Evolutionary conservation across 495 filamentous ascomycete genomes (phyloP), one percentile per base, ranked within the genome.

Genomic region (Poronia punctata): DNA sequence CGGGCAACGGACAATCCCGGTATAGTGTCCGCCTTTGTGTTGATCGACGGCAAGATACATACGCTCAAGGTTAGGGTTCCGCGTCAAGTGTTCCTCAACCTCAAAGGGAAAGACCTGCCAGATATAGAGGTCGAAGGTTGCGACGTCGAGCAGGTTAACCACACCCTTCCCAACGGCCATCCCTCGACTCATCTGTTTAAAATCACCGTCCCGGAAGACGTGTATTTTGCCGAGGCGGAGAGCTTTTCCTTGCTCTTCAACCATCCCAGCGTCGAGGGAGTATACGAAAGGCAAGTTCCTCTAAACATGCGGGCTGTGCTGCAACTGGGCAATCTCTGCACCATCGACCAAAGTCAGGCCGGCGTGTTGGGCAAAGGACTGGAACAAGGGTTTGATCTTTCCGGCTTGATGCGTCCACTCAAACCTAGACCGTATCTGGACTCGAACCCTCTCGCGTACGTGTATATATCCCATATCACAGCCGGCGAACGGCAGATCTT

Each of bases 81-180:
- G 1, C 78, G 93, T 17, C 82, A 88, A 50, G 69, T 99, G 17
- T 99, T 88, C 58, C 71, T 99, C 31, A 97, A 99, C 53, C 61
- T 97, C 37, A 93, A 88, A 58, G 76, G 79, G 31, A 80, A 83
- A 31, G 85, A 93, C 16, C 65, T 97, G 17, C 92, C 93, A 0
- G 84, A 94, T 48, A 82, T 96, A 27, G 83, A 86, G n/a, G 75
- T 99, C 11, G 75, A 84, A 14, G 88, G 83, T 14, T 95, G 88
- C 52, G 73, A 77, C 9, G 89, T 87, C 11, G 86, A 97, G 55
- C 96, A 95, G 53, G 88, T 93, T 49, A 83, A 78, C 46, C 85
- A 93, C 57, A 92, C 85, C 3, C 64, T 99, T 7, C 92, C 92
- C 16, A 99, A 99, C 59, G 92, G 92, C 5, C 92, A 97, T 62